Percentiles rank a stretch among this genome's conserved stretches.
phyloP scores from a whole-genome alignment of 1,139 yeast species.

The Blastobotrys serpentis region DNA sequence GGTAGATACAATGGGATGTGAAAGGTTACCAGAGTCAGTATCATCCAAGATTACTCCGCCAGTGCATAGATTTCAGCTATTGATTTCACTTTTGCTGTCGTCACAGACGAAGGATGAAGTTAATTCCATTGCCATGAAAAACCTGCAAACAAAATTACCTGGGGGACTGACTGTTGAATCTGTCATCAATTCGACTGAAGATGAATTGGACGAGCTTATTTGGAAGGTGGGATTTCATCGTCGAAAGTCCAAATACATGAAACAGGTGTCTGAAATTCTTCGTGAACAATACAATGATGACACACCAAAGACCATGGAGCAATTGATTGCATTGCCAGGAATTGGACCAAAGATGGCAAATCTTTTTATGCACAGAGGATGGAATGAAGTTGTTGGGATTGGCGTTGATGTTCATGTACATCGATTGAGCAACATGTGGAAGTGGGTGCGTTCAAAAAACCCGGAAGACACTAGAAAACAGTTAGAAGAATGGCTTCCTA shows the following conservation, averaged over 20 bases:
- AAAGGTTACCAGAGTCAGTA: slow-evolving; percentile 54
- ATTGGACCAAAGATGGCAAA: slow-evolving; percentile 97
- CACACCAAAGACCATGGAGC: slow-evolving; percentile 59
- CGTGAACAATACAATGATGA: slow-evolving; percentile 57
- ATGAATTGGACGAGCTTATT: slow-evolving; percentile 63
- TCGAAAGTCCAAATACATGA: slow-evolving; percentile 71
- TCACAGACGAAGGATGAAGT: slow-evolving; percentile 92
- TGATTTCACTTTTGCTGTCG: slow-evolving; percentile 80
- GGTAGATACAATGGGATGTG: slow-evolving; percentile 89
- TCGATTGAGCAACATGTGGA: slow-evolving; percentile 76
- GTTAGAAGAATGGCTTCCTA: slow-evolving; percentile 74
- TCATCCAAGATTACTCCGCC: slow-evolving; percentile 34
- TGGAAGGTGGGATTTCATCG: slow-evolving; percentile 83
- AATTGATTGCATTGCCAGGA: slow-evolving; percentile 73
- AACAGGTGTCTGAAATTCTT: slow-evolving; percentile 57
- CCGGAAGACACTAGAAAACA: slow-evolving; percentile 76
- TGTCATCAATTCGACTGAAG: slow-evolving; percentile 52
- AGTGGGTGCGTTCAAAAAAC: slow-evolving; percentile 59
- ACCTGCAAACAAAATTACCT: slow-evolving; percentile 46
- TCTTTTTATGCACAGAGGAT: slow-evolving; percentile 74
- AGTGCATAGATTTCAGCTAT: slow-evolving; percentile 65
- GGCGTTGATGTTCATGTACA: slow-evolving; percentile 95
- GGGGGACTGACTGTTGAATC: slow-evolving; percentile 39
- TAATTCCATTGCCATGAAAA: slow-evolving; percentile 69
- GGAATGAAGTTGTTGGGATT: slow-evolving; percentile 72